Percentiles rank a stretch among this genome's conserved stretches.
These are phyloP conservation scores for Russula compacta DNA, from an alignment of 768 basidiomycete species.

Conservation along the genomic window DNA sequence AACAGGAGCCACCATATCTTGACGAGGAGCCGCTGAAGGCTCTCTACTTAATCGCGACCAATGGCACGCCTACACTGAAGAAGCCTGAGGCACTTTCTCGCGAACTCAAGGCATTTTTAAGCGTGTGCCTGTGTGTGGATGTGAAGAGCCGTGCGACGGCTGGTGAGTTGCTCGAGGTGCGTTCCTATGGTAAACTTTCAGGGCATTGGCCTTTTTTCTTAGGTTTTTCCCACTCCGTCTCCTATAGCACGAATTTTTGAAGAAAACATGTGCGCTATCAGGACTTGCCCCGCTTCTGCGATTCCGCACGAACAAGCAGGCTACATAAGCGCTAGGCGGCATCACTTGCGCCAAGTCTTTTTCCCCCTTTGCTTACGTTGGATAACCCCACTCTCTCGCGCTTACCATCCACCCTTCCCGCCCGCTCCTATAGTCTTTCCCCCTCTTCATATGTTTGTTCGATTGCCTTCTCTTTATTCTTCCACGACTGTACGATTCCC, in stretches of 20 bases:
- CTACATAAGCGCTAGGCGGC: conserved; percentile 16
- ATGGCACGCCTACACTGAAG: conserved; percentile 97
- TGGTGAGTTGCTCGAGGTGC: conserved; percentile 72
- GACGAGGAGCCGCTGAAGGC: conserved; percentile 95
- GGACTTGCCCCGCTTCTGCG: conserved; percentile 81
- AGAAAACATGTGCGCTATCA: conserved; percentile 74
- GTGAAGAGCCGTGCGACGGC: conserved; percentile 89
- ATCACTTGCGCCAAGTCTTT: not conserved
- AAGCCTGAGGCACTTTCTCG: conserved; percentile 85
- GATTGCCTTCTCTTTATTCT: conserved; percentile 5
- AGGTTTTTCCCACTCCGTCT: conserved; percentile 1
- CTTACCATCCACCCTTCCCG: not conserved
- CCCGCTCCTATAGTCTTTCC: not conserved
- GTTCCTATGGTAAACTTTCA: conserved; percentile 25
- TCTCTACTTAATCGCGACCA: conserved; percentile 92
- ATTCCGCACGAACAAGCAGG: conserved; percentile 58
- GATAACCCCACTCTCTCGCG: not conserved
- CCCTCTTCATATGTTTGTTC: not conserved
- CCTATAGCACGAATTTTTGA: conserved; percentile 84
- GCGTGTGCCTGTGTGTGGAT: conserved; percentile 97
- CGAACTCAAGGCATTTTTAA: conserved; percentile 93
- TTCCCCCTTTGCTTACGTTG: not conserved
- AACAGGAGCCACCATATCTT: conserved; percentile 92
- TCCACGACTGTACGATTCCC: conserved; percentile 12
- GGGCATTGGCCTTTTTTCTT: conserved; percentile 13